Evolutionary conservation across 257 asterid species (phyloP).

Genomic region (Capsicum rhomboideum): DNA sequence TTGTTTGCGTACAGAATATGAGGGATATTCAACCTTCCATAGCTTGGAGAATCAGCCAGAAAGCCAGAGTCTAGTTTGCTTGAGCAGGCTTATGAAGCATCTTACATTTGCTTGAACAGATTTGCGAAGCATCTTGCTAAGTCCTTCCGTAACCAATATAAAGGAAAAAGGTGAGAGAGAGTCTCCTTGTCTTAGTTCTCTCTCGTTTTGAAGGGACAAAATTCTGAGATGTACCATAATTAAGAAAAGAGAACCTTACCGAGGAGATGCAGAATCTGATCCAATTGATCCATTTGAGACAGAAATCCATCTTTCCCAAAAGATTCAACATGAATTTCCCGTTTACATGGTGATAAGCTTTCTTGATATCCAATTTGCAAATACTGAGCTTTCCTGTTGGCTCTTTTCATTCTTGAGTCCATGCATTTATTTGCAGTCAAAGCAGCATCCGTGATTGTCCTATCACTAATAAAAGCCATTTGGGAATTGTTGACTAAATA

Average conservation of each 20-base stretch:
- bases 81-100: neutral
- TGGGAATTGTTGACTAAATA: neutral
- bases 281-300: neutral
- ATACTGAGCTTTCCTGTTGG: neutral
- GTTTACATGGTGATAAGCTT: neutral
- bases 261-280: neutral
- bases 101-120: neutral
- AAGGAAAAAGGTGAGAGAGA: neutral
- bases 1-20: neutral
- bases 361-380: neutral
- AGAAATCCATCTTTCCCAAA: neutral
- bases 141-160: neutral
- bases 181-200: neutral
- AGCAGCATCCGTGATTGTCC: neutral
- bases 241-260: neutral
- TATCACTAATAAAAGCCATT: neutral
- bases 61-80: neutral
- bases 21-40: neutral
- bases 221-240: neutral
- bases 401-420: neutral
- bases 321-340: neutral
- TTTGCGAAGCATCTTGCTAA: neutral
- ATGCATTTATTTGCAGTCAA: neutral
- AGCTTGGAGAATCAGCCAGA: neutral
- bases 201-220: neutral